Conservation (phyloP, 352 stramenopile species). For the Pythium pyrilobum region DNA sequence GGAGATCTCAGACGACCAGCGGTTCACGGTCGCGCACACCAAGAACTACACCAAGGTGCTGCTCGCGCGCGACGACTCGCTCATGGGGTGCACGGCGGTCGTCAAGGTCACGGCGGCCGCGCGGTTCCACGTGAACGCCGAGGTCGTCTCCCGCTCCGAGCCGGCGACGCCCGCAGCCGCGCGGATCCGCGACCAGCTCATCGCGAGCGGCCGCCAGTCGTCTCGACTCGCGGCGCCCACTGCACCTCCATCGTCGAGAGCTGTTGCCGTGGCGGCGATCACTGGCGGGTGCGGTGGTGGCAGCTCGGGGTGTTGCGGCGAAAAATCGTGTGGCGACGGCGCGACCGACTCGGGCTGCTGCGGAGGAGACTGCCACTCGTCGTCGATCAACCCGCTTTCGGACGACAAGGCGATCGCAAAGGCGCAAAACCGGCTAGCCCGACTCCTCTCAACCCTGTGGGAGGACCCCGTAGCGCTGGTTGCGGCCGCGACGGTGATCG, state of each 20-base stretch:
- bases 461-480: slow-evolving; percentile 52
- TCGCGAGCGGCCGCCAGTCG: slow-evolving; percentile 28
- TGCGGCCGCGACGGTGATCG: slow-evolving; percentile 42
- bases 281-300: slow-evolving; percentile 20
- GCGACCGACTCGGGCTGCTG: slow-evolving; percentile 26
- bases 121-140: slow-evolving; percentile 73
- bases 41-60: slow-evolving; percentile 93
- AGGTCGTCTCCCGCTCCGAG: slow-evolving; percentile 53
- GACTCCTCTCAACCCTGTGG: slow-evolving; percentile 11
- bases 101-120: slow-evolving; percentile 48
- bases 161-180: slow-evolving; percentile 43
- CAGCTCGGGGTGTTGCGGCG: slow-evolving; percentile 13
- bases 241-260: not conserved
- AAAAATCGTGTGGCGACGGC: slow-evolving; percentile 4
- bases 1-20: slow-evolving; percentile 74
- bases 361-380: slow-evolving; percentile 13
- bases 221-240: slow-evolving; percentile 14
- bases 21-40: slow-evolving; percentile 83
- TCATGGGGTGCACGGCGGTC: slow-evolving; percentile 66
- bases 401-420: not conserved
- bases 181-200: slow-evolving; percentile 49
- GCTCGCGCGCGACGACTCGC: slow-evolving; percentile 58
- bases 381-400: not conserved
- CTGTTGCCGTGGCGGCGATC: not conserved
- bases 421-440: slow-evolving; percentile 7